Evolutionary conservation across 1,139 yeast genomes (phyloP).

Genomic region (Saccharomyces hybrid): DNA sequence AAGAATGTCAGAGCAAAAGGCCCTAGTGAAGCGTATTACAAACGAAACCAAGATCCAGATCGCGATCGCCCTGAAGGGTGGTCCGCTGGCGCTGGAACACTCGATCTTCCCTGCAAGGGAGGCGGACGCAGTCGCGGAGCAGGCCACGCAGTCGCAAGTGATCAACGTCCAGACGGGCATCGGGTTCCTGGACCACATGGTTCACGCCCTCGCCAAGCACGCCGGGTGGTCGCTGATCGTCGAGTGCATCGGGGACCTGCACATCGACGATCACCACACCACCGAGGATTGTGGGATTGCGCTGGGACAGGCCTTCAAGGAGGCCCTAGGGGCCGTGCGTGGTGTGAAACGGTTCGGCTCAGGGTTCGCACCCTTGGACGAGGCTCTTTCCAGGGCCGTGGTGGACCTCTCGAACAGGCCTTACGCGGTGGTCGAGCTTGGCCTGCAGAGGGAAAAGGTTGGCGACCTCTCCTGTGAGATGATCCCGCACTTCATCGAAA

Average conservation of each 20-base stretch:
- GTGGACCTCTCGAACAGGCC: constrained; percentile 92
- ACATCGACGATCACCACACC: constrained; percentile 95
- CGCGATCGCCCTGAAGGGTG: constrained; percentile 80
- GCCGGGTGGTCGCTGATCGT: constrained; percentile 90
- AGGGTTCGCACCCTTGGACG: constrained; percentile 94
- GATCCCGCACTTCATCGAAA: constrained; percentile 93
- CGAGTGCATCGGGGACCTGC: constrained; percentile 89
- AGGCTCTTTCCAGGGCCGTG: constrained; percentile 89
- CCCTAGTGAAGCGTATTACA: constrained; percentile 63
- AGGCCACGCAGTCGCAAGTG: constrained; percentile 49
- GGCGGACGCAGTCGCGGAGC: constrained; percentile 43
- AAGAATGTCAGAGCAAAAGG: constrained; percentile 33
- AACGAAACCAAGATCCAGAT: constrained; percentile 92
- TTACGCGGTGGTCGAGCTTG: constrained; percentile 80
- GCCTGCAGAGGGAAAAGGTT: constrained; percentile 82
- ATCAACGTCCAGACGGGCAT: constrained; percentile 84
- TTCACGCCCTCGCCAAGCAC: constrained; percentile 94
- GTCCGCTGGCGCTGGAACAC: constrained; percentile 50
- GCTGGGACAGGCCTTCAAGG: constrained; percentile 79
- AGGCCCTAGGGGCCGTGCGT: constrained; percentile 80
- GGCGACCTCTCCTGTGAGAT: constrained; percentile 91
- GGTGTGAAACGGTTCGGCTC: constrained; percentile 93
- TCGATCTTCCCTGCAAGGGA: constrained; percentile 38
- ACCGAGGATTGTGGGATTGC: constrained; percentile 95
- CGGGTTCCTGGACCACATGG: constrained; percentile 95